Evolutionary conservation across 345 rosid genomes (phyloP), one percentile per base, ranked within the genome.

Genomic region (Boechera stricta): DNA sequence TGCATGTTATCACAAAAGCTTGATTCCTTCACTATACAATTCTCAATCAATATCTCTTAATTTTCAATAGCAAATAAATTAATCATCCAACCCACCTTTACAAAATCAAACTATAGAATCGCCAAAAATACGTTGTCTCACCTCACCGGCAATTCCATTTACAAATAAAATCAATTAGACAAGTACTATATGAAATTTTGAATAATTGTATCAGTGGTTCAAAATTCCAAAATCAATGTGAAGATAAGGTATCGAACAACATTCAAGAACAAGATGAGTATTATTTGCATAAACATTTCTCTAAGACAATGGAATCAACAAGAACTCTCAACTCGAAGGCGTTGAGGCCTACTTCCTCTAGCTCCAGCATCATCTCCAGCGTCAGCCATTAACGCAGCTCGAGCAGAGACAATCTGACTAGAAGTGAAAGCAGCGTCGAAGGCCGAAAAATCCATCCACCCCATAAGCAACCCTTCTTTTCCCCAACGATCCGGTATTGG

Each of bases 401-500:
- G 88, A 69, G 97, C 97, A 10, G 87, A 87, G 28, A 85, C 82
- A 69, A 89, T 78, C 51, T 85, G 86, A 21, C 16, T 75, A 0
- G 89, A 90, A 13, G 82, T 80, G 18, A 87, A 65, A 69, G 84
- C 35, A 7, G 81, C 55, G 16, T 91, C 91, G 29, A 91, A 91
- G 1, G 88, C 65, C 0, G 89, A 79, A 49, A 62, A 86, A 57
- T 89, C 94, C 42, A 86, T 83, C 97, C 97, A 91, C 10, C 87
- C 88, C 55, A 59, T 81, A 3, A 91, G 87, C 74, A 84, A 53
- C 12, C 79, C 82, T 71, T 91, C 97, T 39, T 89, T 85, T 1
- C 86, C 88, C 97, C 97, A 89, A 6, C 52, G 73, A 0, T 91
- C 97, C 5, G 94, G 94, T 70, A 91, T 80, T 66, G 61, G 12